phyloP scores from a whole-genome alignment of 1,284 basidiomycete genomes.

The Boletus holoroseus region DNA sequence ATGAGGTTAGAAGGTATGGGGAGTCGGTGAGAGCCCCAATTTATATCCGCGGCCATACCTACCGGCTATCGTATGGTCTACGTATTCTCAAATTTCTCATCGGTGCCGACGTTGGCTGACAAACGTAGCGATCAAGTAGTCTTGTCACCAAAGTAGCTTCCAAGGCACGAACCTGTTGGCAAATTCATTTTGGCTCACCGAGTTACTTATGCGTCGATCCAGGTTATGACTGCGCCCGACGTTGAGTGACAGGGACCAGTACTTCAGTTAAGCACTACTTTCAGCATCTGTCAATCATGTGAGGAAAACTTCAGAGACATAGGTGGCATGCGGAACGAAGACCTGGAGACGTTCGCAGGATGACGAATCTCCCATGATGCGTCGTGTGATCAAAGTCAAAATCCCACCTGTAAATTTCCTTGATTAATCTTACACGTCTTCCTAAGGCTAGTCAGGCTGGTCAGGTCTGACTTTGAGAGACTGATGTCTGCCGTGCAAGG shows the following conservation, averaged over 20 bases:
- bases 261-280: neutral
- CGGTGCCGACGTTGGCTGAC: neutral
- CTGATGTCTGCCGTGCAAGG: neutral
- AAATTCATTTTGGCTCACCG: neutral
- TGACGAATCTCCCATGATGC: neutral
- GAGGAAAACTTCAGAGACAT: neutral
- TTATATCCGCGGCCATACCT: neutral
- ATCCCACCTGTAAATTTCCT: no score
- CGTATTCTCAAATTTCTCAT: neutral
- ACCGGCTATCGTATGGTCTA: neutral
- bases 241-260: neutral
- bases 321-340: neutral
- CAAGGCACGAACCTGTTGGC: neutral
- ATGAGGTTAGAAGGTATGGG: neutral
- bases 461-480: neutral
- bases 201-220: no score
- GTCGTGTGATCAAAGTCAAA: no score
- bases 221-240: no score
- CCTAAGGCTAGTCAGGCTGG: no score
- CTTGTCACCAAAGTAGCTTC: neutral
- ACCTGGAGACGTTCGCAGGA: neutral
- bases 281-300: neutral
- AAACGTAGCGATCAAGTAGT: neutral
- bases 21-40: neutral
- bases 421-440: no score